Conservation (phyloP, 495 filamentous ascomycete genomes). For the Endocarpon pusillum region DNA sequence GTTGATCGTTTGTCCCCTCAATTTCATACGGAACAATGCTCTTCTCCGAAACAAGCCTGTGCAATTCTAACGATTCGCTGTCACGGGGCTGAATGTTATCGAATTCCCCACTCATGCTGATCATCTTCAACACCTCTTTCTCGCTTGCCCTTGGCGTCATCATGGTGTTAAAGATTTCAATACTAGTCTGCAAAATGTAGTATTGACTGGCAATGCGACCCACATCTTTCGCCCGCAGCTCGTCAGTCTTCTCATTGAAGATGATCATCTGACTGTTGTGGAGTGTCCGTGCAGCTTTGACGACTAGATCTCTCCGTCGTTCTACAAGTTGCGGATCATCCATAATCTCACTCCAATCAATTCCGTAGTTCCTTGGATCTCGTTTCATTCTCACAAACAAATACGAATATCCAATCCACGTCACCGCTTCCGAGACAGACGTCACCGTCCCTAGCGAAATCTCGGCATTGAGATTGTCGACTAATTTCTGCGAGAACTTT, state of each 20-base stretch:
- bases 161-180: slow-evolving; percentile 86
- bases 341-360: slow-evolving; percentile 76
- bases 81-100: slow-evolving; percentile 90
- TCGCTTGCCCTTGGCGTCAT: slow-evolving; percentile 72
- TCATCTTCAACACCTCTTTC: slow-evolving; percentile 83
- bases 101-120: slow-evolving; percentile 91
- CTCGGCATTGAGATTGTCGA: slow-evolving; percentile 95
- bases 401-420: slow-evolving; percentile 97
- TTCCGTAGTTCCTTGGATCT: slow-evolving; percentile 86
- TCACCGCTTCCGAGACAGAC: slow-evolving; percentile 80
- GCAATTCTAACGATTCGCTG: slow-evolving; percentile 65
- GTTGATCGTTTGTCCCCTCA: slow-evolving; percentile 52
- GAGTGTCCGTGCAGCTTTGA: slow-evolving; percentile 68
- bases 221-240: slow-evolving; percentile 79
- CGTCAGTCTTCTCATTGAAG: slow-evolving; percentile 84
- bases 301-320: slow-evolving; percentile 63
- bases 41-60: slow-evolving; percentile 40
- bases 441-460: slow-evolving; percentile 89
- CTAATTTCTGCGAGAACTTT: slow-evolving; percentile 70
- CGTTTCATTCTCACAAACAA: slow-evolving; percentile 90
- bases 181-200: slow-evolving; percentile 82
- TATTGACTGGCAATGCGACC: slow-evolving; percentile 94
- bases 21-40: slow-evolving; percentile 49
- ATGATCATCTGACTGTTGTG: slow-evolving; percentile 97
- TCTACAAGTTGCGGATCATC: slow-evolving; percentile 76